A percentile compares a stretch with the other conserved stretches of the same genome.
These are phyloP conservation scores for Nasturtium officinale DNA, from an alignment of 345 rosid species.

Conservation along the genomic window DNA sequence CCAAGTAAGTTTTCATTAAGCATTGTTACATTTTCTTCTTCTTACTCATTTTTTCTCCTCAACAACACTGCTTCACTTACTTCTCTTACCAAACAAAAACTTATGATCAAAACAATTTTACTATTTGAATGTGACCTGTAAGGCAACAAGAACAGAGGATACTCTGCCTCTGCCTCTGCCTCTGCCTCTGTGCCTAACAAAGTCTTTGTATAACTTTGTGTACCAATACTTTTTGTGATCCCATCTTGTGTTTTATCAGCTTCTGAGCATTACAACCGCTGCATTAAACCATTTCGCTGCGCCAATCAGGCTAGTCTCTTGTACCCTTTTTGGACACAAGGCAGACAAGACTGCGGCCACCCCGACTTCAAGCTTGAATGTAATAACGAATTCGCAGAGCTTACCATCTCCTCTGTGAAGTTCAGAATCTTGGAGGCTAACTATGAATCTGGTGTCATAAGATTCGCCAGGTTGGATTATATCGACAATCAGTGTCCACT, in stretches of 20 bases:
- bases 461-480: conserved; percentile 43
- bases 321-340: conserved; percentile 39
- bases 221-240: too few relatives aligned
- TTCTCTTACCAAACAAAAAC: too few relatives aligned
- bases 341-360: conserved; percentile 39
- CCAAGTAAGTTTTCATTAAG: too few relatives aligned
- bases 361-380: conserved; percentile 42
- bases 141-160: too few relatives aligned
- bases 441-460: not conserved
- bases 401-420: conserved; percentile 17
- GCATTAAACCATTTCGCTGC: conserved; percentile 11
- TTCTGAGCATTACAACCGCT: not conserved
- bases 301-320: not conserved
- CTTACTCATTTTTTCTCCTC: too few relatives aligned
- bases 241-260: not conserved
- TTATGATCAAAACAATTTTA: too few relatives aligned
- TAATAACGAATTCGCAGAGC: not conserved
- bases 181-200: too few relatives aligned
- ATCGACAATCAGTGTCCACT: conserved; percentile 24
- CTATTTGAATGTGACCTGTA: too few relatives aligned
- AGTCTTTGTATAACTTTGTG: too few relatives aligned
- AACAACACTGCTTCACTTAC: too few relatives aligned
- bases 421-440: conserved; percentile 37
- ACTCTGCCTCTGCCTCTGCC: too few relatives aligned
- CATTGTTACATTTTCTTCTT: too few relatives aligned